phyloP scores from a whole-genome alignment of 1,139 yeast species.

The Candida albicans region DNA sequence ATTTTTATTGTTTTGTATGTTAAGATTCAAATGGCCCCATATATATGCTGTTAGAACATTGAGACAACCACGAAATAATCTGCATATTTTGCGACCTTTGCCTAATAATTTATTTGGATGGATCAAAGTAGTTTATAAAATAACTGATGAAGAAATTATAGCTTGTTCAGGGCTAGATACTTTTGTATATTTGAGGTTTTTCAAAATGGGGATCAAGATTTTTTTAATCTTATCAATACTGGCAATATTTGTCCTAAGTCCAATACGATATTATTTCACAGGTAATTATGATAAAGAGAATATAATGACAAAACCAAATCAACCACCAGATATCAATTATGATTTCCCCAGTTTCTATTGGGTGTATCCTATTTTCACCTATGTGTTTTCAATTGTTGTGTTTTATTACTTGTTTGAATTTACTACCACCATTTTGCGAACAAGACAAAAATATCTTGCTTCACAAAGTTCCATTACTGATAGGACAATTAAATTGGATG shows the following conservation, averaged over 20 bases:
- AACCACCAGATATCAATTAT: constrained; percentile 23
- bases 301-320: constrained; percentile 14
- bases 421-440: constrained; percentile 68
- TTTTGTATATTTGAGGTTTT: constrained; percentile 44
- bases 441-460: constrained; percentile 83
- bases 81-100: constrained; percentile 28
- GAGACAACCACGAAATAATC: constrained; percentile 24
- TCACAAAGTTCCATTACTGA: constrained; percentile 89
- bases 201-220: constrained; percentile 46
- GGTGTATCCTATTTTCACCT: constrained; percentile 87
- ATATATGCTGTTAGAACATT: constrained; percentile 51
- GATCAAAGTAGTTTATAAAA: constrained; percentile 35
- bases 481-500: constrained; percentile 84
- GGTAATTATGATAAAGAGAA: constrained; percentile 48
- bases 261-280: constrained; percentile 45
- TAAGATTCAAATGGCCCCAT: constrained; percentile 51
- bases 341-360: constrained; percentile 48
- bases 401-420: constrained; percentile 62
- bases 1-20: constrained; percentile 40
- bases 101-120: constrained; percentile 43
- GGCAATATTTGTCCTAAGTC: constrained; percentile 44
- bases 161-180: constrained; percentile 47
- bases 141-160: constrained; percentile 45
- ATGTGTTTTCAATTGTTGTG: constrained; percentile 73
- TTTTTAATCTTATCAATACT: constrained; percentile 36